Conservation (phyloP, 2,329 filamentous ascomycete genomes). For the Penicillium fuscoglaucum region DNA sequence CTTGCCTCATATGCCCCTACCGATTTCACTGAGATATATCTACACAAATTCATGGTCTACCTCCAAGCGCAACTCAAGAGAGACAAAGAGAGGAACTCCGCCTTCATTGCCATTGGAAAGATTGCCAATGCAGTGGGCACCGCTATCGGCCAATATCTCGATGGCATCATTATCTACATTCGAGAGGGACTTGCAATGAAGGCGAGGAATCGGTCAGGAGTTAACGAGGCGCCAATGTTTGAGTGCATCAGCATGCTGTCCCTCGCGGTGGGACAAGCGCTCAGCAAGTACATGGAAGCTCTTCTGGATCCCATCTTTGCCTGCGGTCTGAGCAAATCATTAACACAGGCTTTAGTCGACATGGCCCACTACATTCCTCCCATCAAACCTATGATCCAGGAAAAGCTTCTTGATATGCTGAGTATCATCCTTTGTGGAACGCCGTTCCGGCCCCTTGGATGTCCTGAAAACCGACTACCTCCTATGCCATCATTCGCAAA, state of each 20-base stretch:
- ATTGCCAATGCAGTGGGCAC: slow-evolving; percentile 96
- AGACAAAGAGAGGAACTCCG: slow-evolving; percentile 89
- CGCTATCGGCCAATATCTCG: slow-evolving; percentile 90
- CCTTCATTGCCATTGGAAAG: slow-evolving; percentile 93
- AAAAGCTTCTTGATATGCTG: slow-evolving; percentile 88
- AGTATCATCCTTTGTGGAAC: slow-evolving; percentile 91
- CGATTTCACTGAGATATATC: slow-evolving; percentile 82
- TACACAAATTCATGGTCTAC: slow-evolving; percentile 97
- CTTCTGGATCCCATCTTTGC: slow-evolving; percentile 95
- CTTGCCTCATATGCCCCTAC: slow-evolving; percentile 88
- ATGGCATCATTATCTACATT: slow-evolving; percentile 90
- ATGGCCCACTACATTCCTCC: slow-evolving; percentile 99
- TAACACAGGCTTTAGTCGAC: slow-evolving; percentile 93
- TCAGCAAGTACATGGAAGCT: slow-evolving; percentile 98
- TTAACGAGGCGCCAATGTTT: slow-evolving; percentile 76
- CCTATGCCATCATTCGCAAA: slow-evolving; percentile 81
- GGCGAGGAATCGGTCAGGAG: slow-evolving; percentile 61
- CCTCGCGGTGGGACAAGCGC: slow-evolving; percentile 88
- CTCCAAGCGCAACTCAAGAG: slow-evolving; percentile 91
- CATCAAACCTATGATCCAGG: slow-evolving; percentile 88
- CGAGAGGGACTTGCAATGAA: slow-evolving; percentile 84
- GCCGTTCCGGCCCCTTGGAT: slow-evolving; percentile 87
- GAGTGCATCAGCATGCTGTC: slow-evolving; percentile 97
- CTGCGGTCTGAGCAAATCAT: slow-evolving; percentile 87
- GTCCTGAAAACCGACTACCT: slow-evolving; percentile 80